Evolutionary conservation across 176 grass and related monocot genomes (phyloP).

Genomic region (Sorghum bicolor): Sorghum_bicolor_NCBIv3 NC_012872.2:2314501-2315000

Average conservation of each 20-base stretch:
- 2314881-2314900: no score
- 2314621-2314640: slow-evolving; percentile 42
- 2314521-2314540: background rate
- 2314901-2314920: no score
- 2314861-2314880: no score
- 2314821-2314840: slow-evolving; percentile 30
- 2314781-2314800: background rate
- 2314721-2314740: slow-evolving; percentile 11
- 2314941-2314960: no score
- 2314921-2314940: no score
- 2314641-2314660: slow-evolving; percentile 81
- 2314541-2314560: slow-evolving; percentile 6
- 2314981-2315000: no score
- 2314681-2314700: slow-evolving; percentile 67
- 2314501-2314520: background rate
- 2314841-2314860: no score
- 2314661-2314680: slow-evolving; percentile 56
- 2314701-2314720: slow-evolving; percentile 88
- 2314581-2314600: background rate
- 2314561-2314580: background rate
- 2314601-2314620: slow-evolving; percentile 43
- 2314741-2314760: background rate
- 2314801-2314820: slow-evolving; percentile 50
- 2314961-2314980: no score
- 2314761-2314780: background rate